phyloP scores from a whole-genome alignment of 257 asterid species.

The Ilex aquifolium region DNA sequence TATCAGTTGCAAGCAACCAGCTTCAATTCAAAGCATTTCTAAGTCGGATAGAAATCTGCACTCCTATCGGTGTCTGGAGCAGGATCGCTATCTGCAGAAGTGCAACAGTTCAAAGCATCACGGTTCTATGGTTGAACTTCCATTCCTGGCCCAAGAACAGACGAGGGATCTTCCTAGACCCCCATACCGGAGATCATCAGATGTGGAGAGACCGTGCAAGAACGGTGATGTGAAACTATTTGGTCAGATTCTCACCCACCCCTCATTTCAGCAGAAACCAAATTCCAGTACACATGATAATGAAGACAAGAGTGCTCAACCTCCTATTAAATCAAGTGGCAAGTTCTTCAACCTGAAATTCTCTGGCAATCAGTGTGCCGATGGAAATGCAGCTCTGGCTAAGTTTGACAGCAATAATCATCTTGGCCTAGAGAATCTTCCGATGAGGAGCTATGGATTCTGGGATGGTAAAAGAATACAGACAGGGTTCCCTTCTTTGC shows the following conservation, averaged over 20 bases:
- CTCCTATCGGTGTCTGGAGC: slow-evolving; percentile 15
- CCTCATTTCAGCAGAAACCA: slow-evolving; percentile 48
- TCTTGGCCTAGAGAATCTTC: slow-evolving; percentile 39
- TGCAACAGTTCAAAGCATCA: slow-evolving; percentile 37
- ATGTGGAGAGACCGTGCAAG: slow-evolving; percentile 49
- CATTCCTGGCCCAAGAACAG: slow-evolving; percentile 30
- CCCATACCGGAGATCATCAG: slow-evolving; percentile 40
- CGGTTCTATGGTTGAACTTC: slow-evolving; percentile 25
- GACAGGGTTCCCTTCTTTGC: slow-evolving; percentile 44
- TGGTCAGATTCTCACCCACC: slow-evolving; percentile 65
- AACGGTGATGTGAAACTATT: slow-evolving; percentile 85
- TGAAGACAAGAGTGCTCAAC: slow-evolving; percentile 28
- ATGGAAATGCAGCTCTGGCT: slow-evolving; percentile 35
- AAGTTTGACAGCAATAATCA: slow-evolving; percentile 35
- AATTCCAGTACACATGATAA: slow-evolving; percentile 21
- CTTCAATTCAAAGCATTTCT: slow-evolving; percentile 24
- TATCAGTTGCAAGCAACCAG: slow-evolving; percentile 27
- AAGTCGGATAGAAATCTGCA: slow-evolving; percentile 28
- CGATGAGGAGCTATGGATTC: slow-evolving; percentile 36
- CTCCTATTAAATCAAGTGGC: slow-evolving; percentile 26
- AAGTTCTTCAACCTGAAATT: slow-evolving; percentile 35
- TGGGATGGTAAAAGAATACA: slow-evolving; percentile 57
- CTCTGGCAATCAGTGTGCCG: slow-evolving; percentile 28
- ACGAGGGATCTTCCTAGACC: slow-evolving; percentile 24
- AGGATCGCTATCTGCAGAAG: slow-evolving; percentile 42